Evolutionary conservation across 305 asterid genomes (phyloP).

Genomic region (Fraxinus angustifolia): DNA sequence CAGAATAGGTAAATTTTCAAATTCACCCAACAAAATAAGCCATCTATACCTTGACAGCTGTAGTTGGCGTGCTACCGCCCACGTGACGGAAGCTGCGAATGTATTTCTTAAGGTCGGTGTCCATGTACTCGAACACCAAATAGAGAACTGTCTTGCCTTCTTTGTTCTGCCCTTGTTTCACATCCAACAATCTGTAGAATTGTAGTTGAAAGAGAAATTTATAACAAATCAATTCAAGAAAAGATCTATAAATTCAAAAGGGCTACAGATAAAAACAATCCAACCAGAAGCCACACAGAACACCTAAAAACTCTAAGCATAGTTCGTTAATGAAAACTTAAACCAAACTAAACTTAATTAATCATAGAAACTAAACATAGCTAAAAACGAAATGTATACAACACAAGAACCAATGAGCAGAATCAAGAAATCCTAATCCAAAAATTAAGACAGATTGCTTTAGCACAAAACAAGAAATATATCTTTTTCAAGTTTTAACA

Average conservation of each 20-base stretch:
- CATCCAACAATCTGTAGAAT: conserved; percentile 70
- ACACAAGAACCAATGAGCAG: neutral
- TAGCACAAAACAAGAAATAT: neutral
- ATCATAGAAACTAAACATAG: neutral
- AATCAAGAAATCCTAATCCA: neutral
- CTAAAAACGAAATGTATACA: neutral
- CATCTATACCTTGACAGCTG: conserved; percentile 53
- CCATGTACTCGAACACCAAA: conserved; percentile 95
- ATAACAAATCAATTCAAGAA: neutral
- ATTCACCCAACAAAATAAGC: neutral
- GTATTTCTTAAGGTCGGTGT: conserved; percentile 85
- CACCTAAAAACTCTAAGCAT: neutral
- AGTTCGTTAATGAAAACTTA: neutral
- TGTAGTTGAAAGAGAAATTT: neutral
- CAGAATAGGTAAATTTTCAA: neutral
- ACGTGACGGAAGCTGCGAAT: conserved; percentile 65
- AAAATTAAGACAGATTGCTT: neutral
- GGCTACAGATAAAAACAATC: neutral
- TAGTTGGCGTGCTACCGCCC: conserved; percentile 47
- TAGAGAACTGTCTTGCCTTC: conserved; percentile 91
- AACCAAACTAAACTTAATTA: neutral
- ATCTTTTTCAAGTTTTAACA: neutral
- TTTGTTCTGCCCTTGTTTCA: conserved; percentile 83
- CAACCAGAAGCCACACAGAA: neutral
- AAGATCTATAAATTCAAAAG: neutral